Conservation (phyloP, 768 basidiomycete species). For the Serendipita sp. region DNA sequence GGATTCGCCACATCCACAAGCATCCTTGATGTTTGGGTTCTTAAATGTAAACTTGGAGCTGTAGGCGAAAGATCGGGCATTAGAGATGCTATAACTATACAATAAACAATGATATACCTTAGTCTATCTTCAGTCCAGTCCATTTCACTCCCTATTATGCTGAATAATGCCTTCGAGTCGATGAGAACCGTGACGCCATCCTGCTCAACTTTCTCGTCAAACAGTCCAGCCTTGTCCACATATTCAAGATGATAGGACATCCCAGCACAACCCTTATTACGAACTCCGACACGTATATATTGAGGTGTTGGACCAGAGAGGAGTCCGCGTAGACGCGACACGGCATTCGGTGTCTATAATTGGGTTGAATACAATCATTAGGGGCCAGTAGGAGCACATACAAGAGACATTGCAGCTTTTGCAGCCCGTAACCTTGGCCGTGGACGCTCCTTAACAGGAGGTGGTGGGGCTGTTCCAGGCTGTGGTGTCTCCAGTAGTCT, state of each 20-base stretch:
- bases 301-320: slow-evolving; percentile 75
- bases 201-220: slow-evolving; percentile 94
- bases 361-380: background rate
- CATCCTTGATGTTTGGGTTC: slow-evolving; percentile 89
- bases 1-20: slow-evolving; percentile 89
- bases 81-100: slow-evolving; percentile 1
- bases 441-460: slow-evolving; percentile 49
- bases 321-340: slow-evolving; percentile 54
- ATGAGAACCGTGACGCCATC: slow-evolving; percentile 88
- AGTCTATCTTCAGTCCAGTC: slow-evolving; percentile 91
- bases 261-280: slow-evolving; percentile 95
- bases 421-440: slow-evolving; percentile 50
- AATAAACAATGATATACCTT: slow-evolving; percentile 37
- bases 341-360: slow-evolving; percentile 60
- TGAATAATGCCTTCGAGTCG: slow-evolving; percentile 92
- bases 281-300: slow-evolving; percentile 85
- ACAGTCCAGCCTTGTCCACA: slow-evolving; percentile 73
- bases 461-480: slow-evolving; percentile 55
- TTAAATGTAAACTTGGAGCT: slow-evolving; percentile 72
- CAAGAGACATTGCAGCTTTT: slow-evolving; percentile 66
- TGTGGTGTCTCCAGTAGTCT: slow-evolving; percentile 29
- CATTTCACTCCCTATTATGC: slow-evolving; percentile 98
- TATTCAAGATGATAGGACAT: slow-evolving; percentile 86
- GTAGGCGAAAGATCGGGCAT: slow-evolving; percentile 4
- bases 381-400: slow-evolving; percentile 21